Base-by-base conservation (phyloP, 805 yeast genomes). In the Maudiozyma bulderi region DNA sequence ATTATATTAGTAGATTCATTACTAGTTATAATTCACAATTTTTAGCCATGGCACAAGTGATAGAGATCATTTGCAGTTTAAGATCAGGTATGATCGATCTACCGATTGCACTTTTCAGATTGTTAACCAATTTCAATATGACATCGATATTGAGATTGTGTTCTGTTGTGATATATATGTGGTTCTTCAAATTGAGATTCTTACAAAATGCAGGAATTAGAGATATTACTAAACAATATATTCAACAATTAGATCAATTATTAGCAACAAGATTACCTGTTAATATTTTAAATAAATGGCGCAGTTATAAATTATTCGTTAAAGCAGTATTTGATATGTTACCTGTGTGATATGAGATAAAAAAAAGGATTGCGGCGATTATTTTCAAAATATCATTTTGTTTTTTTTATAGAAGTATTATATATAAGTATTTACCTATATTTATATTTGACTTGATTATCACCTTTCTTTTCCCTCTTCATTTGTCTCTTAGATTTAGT, bases 171-270 rank as follows among this genome's bases (percentile, higher is more conserved):
- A 64, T 73, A 20, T 80, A 79, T 57, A 57, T 75, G 15, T 61
- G 73, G 20, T 84, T 84, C 64, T 69, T 80, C 65, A 81, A 81
- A 65, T 60, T 80, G 49, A 74, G 89, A 62, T 83, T 66, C 57
- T 74, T 74, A 57, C 79, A 78, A 57, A 78, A 78, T 43, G 72
- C 73, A 46, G 73, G 75, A 52, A 79, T 84, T 47, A 74, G 81
- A 58, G 56, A 66, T 8, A 64, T 81, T 8, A 63, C 81, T 43
- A 65, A 66, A 11, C 74, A 73, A 47, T 73, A 74, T 55, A 77
- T 80, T 50, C 56, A 62, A 48, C 69, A 65, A 52, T 58, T 74
- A 15, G 73, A 69, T 50, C 67, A 60, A 41, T 45, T 67, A n/a
- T 45, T 75, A 14, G 61, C 59, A 8, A 53, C 67, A 13, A 52